Percentiles rank a stretch among this genome's conserved stretches.
Evolutionary conservation across 2,329 filamentous ascomycete genomes (phyloP).

Genomic region (Cordyceps javanica): DNA sequence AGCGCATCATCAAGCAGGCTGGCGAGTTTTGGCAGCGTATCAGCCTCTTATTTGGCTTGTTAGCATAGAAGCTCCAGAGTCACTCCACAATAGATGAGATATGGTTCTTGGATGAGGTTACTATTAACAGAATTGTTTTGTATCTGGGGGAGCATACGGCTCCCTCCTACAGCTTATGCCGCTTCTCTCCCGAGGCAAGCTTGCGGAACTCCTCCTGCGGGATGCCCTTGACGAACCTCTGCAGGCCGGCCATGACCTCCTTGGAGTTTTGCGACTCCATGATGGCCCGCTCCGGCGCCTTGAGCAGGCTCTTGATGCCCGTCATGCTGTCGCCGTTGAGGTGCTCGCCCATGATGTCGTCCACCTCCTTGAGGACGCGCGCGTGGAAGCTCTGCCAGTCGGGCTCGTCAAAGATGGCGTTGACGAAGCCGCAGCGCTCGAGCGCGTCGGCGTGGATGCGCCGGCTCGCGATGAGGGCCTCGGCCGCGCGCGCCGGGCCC

Average conservation of each 20-base stretch:
- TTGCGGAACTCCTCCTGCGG: slow-evolving; percentile 87
- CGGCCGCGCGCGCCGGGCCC: slow-evolving; percentile 77
- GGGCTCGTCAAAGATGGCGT: slow-evolving; percentile 65
- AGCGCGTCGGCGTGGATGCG: slow-evolving; percentile 69
- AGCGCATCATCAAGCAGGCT: slow-evolving; percentile 56
- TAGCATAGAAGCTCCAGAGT: slow-evolving; percentile 37
- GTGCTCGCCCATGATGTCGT: slow-evolving; percentile 74
- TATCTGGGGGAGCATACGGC: background rate
- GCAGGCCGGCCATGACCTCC: slow-evolving; percentile 81
- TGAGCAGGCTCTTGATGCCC: slow-evolving; percentile 78
- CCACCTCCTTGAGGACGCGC: slow-evolving; percentile 70
- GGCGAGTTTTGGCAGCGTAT: slow-evolving; percentile 80
- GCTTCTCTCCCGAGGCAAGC: slow-evolving; percentile 82
- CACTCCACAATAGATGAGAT: slow-evolving; percentile 1
- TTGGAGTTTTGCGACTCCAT: slow-evolving; percentile 72
- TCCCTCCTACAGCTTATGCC: slow-evolving; percentile 72
- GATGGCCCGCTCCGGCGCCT: slow-evolving; percentile 63
- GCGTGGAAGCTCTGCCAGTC: slow-evolving; percentile 64
- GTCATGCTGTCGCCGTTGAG: slow-evolving; percentile 72
- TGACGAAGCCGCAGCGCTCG: slow-evolving; percentile 73
- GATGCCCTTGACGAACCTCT: slow-evolving; percentile 70
- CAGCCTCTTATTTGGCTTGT: slow-evolving; percentile 71
- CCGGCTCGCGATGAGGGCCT: slow-evolving; percentile 88
- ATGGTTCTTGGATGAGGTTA: background rate
- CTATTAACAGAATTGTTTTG: background rate